These are phyloP conservation scores for Solanum peruvianum DNA, from an alignment of 257 asterid species.

Conservation along the genomic window DNA sequence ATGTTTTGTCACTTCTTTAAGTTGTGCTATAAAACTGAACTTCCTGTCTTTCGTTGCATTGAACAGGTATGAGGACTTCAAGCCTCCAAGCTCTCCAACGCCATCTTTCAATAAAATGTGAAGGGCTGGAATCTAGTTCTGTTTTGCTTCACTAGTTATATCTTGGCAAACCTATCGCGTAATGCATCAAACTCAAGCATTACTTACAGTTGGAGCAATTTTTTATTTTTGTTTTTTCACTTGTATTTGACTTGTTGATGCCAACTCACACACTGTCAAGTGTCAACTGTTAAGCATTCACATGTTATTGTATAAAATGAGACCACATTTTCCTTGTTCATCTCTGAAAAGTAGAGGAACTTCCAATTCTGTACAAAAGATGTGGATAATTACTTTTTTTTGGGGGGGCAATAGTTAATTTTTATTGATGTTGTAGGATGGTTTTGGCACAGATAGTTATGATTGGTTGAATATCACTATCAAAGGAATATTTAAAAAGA, in stretches of 20 bases:
- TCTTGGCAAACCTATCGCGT: not conserved
- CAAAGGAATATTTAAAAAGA: not conserved
- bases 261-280: not conserved
- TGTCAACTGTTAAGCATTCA: not conserved
- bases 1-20: not conserved
- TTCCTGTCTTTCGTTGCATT: not conserved
- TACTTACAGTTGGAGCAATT: not conserved
- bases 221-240: not conserved
- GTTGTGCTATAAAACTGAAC: not conserved
- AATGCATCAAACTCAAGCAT: not conserved
- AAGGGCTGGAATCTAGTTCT: not conserved
- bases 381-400: not conserved
- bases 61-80: constrained; percentile 71
- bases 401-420: not conserved
- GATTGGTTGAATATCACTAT: not conserved
- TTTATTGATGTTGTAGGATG: not conserved
- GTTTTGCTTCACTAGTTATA: not conserved
- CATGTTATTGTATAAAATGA: not conserved
- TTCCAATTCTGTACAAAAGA: not conserved
- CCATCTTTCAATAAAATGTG: constrained; percentile 36
- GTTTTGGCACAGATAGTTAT: not conserved
- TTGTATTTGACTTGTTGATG: not conserved
- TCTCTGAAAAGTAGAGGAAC: not conserved
- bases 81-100: constrained; percentile 66
- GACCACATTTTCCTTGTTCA: not conserved